Percentiles rank a stretch among this genome's conserved stretches.
These are phyloP conservation scores for Agrocybe praecox DNA, from an alignment of 768 basidiomycete species.

Conservation along the genomic window DNA sequence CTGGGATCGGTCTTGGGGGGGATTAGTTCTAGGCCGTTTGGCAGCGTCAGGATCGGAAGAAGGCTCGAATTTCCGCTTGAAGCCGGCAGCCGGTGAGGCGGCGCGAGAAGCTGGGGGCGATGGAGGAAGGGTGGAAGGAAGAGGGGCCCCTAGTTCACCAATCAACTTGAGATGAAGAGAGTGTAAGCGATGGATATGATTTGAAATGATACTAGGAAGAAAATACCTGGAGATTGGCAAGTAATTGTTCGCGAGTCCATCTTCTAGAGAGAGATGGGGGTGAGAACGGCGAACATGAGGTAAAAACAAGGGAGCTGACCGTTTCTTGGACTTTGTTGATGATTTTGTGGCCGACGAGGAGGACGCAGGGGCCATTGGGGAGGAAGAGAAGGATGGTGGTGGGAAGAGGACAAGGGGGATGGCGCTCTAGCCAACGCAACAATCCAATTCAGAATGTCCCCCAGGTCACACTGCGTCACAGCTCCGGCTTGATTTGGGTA, in stretches of 20 bases:
- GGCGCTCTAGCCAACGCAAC: conserved; percentile 42
- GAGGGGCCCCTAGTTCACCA: conserved; percentile 39
- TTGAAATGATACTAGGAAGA: conserved; percentile 2
- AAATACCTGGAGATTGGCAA: conserved; percentile 48
- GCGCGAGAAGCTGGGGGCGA: conserved; percentile 55
- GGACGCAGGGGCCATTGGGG: conserved; percentile 23
- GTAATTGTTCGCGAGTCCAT: conserved; percentile 53
- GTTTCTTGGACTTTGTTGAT: conserved; percentile 32
- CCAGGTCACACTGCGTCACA: conserved; percentile 28
- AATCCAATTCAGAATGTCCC: conserved; percentile 36
- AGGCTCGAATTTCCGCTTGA: conserved; percentile 51
- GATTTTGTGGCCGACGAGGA: conserved; percentile 18
- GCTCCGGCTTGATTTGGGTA: conserved; percentile 18
- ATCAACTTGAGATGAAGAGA: conserved; percentile 35
- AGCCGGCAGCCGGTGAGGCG: conserved; percentile 44
- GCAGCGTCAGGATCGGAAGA: conserved; percentile 39
- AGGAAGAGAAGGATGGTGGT: conserved; percentile 37
- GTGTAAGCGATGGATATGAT: conserved; percentile 7
- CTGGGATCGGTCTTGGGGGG: conserved; percentile 28
- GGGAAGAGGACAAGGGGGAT: conserved; percentile 45
- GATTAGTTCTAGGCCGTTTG: conserved; percentile 48
- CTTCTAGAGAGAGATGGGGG: conserved; percentile 35
- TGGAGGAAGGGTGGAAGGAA: conserved; percentile 50
- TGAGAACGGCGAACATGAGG: conserved; percentile 14
- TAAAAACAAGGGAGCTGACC: conserved; percentile 29